Conservation (phyloP, 805 yeast genomes). For the Kodamaea sagamina region DNA sequence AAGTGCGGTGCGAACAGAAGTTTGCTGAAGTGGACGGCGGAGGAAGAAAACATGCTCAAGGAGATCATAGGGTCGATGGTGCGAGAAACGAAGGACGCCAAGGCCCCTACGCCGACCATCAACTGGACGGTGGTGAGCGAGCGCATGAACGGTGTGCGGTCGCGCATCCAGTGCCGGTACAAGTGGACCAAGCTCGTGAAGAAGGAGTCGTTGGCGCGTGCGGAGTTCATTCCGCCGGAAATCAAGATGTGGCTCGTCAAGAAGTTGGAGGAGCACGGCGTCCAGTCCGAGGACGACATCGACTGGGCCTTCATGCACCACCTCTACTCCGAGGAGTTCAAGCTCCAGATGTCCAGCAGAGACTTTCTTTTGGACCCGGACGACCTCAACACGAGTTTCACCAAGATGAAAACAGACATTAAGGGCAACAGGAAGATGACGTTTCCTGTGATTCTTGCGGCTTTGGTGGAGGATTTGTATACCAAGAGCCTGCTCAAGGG, state of each 20-base stretch:
- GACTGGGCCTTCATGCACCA: constrained; percentile 40
- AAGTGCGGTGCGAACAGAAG: constrained; percentile 83
- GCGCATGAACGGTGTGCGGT: constrained; percentile 82
- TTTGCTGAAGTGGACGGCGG: constrained; percentile 74
- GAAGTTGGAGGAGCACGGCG: constrained; percentile 29
- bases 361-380: constrained; percentile 52
- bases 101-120: constrained; percentile 41
- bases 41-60: constrained; percentile 66
- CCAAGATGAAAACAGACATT: constrained; percentile 54
- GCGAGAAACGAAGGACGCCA: constrained; percentile 9
- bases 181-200: constrained; percentile 86
- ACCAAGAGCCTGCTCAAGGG: neutral
- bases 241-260: constrained; percentile 43
- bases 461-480: constrained; percentile 3
- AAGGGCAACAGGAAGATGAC: constrained; percentile 38
- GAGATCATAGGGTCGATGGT: constrained; percentile 55
- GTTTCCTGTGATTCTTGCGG: neutral
- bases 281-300: constrained; percentile 26
- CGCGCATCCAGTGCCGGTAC: constrained; percentile 92
- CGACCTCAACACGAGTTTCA: constrained; percentile 65
- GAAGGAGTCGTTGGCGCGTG: constrained; percentile 46
- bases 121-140: constrained; percentile 95
- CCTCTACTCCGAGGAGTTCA: constrained; percentile 30
- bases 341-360: constrained; percentile 16
- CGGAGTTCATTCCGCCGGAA: constrained; percentile 32